Conservation (phyloP, 495 filamentous ascomycete genomes). For the Hypoxylon lenormandii region DNA sequence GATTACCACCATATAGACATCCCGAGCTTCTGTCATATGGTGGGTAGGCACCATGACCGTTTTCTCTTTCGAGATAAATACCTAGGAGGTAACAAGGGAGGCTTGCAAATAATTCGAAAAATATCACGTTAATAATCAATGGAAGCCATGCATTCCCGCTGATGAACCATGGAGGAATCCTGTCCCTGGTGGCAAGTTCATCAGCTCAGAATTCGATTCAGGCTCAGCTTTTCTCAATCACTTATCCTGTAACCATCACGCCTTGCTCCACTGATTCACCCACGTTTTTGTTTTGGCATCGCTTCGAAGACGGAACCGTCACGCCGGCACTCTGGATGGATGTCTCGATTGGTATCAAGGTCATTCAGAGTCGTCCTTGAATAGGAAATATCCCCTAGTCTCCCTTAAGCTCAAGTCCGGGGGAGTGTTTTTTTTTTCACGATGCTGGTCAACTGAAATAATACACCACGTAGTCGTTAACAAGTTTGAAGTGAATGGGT, state of each 20-base stretch:
- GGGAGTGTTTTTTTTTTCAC: background rate
- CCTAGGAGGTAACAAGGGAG: background rate
- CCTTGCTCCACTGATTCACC: background rate
- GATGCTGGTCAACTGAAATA: slow-evolving; percentile 12
- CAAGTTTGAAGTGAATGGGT: slow-evolving; percentile 33
- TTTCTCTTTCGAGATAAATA: background rate
- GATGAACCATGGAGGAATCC: background rate
- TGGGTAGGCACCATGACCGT: background rate
- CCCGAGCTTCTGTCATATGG: background rate
- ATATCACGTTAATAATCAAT: slow-evolving; percentile 3
- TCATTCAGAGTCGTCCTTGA: background rate
- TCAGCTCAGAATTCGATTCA: background rate
- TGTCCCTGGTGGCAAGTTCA: background rate
- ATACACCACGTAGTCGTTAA: no score
- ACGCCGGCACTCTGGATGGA: background rate
- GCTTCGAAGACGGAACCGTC: background rate
- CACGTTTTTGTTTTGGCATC: slow-evolving; percentile 5
- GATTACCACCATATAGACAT: background rate
- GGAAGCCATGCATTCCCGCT: background rate
- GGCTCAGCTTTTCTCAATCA: background rate
- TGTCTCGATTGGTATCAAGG: background rate
- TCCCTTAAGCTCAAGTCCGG: background rate
- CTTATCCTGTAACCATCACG: background rate
- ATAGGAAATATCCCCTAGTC: slow-evolving; percentile 10
- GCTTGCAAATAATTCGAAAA: background rate